Conservation (phyloP, 768 basidiomycete species). For the Mycena galopus region DNA sequence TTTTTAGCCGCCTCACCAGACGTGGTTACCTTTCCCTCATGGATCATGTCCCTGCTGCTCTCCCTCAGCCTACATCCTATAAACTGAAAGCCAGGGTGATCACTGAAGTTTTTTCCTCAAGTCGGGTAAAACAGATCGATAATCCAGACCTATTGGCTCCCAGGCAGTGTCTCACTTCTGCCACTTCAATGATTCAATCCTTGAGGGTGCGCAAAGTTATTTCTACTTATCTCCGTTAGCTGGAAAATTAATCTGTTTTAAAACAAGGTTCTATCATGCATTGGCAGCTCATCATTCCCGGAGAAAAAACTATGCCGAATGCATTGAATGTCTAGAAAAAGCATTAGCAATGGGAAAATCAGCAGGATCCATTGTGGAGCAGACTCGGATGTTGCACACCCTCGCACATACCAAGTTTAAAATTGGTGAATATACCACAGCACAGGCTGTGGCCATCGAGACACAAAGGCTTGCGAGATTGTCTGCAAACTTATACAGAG, state of each 20-base stretch:
- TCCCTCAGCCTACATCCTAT: neutral
- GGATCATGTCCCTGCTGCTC: neutral
- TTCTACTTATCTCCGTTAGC: neutral
- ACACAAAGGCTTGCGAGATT: neutral
- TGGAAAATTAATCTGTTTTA: neutral
- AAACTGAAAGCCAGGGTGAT: neutral
- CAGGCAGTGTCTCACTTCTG: neutral
- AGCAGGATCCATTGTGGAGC: neutral
- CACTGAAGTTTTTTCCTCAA: neutral
- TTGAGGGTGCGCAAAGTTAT: neutral
- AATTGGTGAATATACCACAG: neutral
- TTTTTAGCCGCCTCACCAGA: no score
- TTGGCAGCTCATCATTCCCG: neutral
- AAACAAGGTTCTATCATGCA: neutral
- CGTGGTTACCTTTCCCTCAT: neutral
- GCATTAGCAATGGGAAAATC: neutral
- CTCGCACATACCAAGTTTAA: neutral
- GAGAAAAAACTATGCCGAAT: neutral
- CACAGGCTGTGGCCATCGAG: neutral
- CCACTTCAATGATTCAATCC: neutral
- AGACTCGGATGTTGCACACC: neutral
- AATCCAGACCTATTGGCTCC: neutral
- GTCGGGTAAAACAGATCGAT: neutral
- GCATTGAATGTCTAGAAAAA: neutral
- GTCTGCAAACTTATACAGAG: neutral